phyloP scores from a whole-genome alignment of 441 rosid genomes.

The Aleurites moluccanus region DNA sequence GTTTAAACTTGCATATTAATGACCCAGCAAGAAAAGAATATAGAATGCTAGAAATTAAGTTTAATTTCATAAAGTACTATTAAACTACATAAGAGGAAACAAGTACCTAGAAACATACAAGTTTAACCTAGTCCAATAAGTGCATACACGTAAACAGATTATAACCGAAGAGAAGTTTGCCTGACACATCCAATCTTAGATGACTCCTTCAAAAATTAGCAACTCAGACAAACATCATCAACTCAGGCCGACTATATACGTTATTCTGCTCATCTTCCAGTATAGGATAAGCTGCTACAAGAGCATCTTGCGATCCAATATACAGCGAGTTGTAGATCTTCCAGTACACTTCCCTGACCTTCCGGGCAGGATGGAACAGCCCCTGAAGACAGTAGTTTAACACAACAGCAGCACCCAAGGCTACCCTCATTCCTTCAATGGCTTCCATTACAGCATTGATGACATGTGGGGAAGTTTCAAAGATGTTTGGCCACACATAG shows the following conservation, averaged over 20 bases:
- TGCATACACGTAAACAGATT: neutral
- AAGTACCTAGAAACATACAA: neutral
- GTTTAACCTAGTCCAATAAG: conserved; percentile 1
- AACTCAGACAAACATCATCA: conserved; percentile 63
- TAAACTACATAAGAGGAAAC: neutral
- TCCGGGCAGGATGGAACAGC: conserved; percentile 93
- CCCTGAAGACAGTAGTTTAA: conserved; percentile 97
- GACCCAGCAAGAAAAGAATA: neutral
- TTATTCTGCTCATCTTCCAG: conserved; percentile 76
- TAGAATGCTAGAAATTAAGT: neutral
- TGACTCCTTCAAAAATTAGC: conserved; percentile 1
- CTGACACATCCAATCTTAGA: neutral
- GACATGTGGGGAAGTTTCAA: conserved; percentile 98
- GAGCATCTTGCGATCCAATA: conserved; percentile 86
- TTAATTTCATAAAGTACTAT: neutral
- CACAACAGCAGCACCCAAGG: conserved; percentile 78
- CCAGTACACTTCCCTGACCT: conserved; percentile 98
- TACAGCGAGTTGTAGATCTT: conserved; percentile 95
- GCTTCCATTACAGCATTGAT: conserved; percentile 97
- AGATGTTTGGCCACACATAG: conserved; percentile 97
- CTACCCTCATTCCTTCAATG: conserved; percentile 93
- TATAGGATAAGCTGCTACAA: conserved; percentile 87
- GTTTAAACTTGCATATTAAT: neutral
- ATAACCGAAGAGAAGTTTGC: conserved; percentile 3
- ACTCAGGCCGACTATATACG: conserved; percentile 85